phyloP scores from a whole-genome alignment of 148 eudicot genomes.

The Pouteria glomerata region DNA sequence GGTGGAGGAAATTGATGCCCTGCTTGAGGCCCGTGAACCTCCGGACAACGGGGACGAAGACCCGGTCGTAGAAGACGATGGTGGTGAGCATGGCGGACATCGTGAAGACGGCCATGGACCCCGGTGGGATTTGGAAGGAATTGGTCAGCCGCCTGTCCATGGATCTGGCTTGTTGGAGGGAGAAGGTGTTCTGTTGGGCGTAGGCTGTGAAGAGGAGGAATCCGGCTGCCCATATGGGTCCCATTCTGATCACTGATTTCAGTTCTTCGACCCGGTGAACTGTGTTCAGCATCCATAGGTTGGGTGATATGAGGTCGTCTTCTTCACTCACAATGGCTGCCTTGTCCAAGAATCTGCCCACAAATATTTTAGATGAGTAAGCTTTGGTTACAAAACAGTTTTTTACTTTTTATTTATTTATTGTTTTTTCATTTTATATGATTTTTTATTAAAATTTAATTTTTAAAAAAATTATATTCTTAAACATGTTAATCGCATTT shows the following conservation, averaged over 20 bases:
- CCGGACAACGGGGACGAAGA: conserved; percentile 47
- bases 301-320: conserved; percentile 31
- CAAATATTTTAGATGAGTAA: no score
- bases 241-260: conserved; percentile 58
- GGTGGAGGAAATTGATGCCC: conserved; percentile 61
- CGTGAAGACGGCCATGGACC: conserved; percentile 61
- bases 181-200: conserved; percentile 65
- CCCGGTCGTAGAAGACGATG: conserved; percentile 52
- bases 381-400: no score
- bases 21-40: conserved; percentile 54
- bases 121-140: conserved; percentile 64
- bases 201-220: conserved; percentile 55
- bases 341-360: conserved; percentile 62
- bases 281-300: conserved; percentile 53
- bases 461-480: no score
- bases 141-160: conserved; percentile 65
- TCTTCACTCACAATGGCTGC: conserved; percentile 52
- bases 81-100: conserved; percentile 49
- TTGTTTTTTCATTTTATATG: no score
- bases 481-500: no score
- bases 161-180: conserved; percentile 62
- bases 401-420: no score
- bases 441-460: no score
- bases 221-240: conserved; percentile 79
- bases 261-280: conserved; percentile 82